These are phyloP conservation scores for Stephania yunnanensis DNA, from an alignment of 164 flowering plant species.

Conservation along the genomic window DNA sequence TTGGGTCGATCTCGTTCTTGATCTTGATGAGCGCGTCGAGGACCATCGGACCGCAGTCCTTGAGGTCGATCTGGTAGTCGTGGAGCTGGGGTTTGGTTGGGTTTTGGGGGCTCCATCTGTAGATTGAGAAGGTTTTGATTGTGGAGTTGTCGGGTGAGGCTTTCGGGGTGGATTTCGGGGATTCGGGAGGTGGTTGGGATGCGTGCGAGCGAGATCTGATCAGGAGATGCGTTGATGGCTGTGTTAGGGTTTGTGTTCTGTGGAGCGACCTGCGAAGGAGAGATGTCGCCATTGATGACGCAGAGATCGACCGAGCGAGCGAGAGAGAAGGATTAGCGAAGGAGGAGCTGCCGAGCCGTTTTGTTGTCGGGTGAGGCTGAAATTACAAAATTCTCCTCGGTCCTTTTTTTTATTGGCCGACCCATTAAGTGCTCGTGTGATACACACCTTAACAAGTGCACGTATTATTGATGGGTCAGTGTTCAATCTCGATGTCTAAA, in stretches of 20 bases:
- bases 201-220: conserved; percentile 31
- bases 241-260: conserved; percentile 20
- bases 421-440: too few relatives aligned
- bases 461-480: too few relatives aligned
- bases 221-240: conserved; percentile 23
- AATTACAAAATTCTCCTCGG: too few relatives aligned
- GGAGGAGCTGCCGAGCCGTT: too few relatives aligned
- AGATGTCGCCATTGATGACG: conserved; percentile 38
- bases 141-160: conserved; percentile 14
- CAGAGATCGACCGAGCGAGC: background rate
- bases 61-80: conserved; percentile 71
- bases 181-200: conserved; percentile 26
- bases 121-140: conserved; percentile 81
- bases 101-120: conserved; percentile 90
- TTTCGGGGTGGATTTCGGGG: conserved; percentile 31
- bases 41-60: conserved; percentile 96
- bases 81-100: conserved; percentile 72
- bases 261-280: conserved; percentile 39
- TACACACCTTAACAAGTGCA: too few relatives aligned
- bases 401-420: too few relatives aligned
- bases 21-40: conserved; percentile 96
- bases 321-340: too few relatives aligned
- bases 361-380: too few relatives aligned
- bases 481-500: too few relatives aligned
- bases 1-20: conserved; percentile 89